Conservation (phyloP, 2,329 filamentous ascomycete genomes). For the Didymella pinodella region DNA sequence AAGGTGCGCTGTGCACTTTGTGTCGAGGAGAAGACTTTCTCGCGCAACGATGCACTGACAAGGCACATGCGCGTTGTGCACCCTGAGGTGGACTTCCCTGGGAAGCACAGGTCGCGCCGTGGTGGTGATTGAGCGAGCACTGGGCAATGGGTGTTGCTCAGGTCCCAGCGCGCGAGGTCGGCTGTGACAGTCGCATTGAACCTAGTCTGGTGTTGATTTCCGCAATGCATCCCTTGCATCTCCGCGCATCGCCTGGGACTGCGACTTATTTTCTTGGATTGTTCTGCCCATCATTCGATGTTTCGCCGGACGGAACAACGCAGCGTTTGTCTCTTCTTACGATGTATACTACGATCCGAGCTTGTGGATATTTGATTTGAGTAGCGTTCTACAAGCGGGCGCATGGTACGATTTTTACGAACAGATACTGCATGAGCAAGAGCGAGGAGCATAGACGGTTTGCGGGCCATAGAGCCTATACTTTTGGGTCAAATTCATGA, state of each 20-base stretch:
- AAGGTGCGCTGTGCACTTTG: constrained; percentile 94
- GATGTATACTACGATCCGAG: constrained; percentile 8
- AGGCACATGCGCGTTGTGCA: constrained; percentile 94
- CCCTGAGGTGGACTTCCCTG: constrained; percentile 84
- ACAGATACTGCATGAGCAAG: constrained; percentile 8
- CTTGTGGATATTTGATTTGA: not conserved
- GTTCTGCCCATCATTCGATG: constrained; percentile 13
- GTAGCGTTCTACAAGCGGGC: constrained; percentile 10
- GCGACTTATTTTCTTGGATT: constrained; percentile 2
- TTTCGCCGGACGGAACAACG: constrained; percentile 20
- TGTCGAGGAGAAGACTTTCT: constrained; percentile 96
- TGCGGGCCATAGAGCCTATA: constrained; percentile 8
- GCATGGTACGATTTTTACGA: constrained; percentile 19
- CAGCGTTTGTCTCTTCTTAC: constrained; percentile 5
- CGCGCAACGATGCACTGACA: constrained; percentile 91
- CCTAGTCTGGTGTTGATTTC: constrained; percentile 2
- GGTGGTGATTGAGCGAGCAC: constrained; percentile 45
- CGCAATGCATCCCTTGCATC: constrained; percentile 10
- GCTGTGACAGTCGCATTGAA: constrained; percentile 13
- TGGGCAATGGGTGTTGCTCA: not conserved
- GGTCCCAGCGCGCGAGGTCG: constrained; percentile 8
- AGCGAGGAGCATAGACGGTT: constrained; percentile 13
- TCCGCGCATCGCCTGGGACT: constrained; percentile 1
- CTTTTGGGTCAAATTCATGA: not conserved
- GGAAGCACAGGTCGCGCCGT: constrained; percentile 61